Conservation (phyloP, 2,329 filamentous ascomycete species). For the Talaromyces sp. region DNA sequence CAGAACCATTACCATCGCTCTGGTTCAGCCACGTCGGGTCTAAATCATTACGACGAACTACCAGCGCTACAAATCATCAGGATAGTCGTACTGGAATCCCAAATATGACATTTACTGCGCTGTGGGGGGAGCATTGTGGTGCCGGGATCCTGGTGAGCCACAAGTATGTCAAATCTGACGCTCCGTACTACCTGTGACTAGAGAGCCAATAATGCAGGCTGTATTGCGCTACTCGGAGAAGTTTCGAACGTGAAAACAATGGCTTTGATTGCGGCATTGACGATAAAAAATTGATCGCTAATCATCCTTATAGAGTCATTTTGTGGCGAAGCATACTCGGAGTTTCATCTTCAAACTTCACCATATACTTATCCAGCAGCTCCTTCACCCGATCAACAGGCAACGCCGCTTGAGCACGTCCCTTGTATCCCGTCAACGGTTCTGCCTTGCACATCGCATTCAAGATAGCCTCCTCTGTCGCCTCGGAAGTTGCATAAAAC, state of each 20-base stretch:
- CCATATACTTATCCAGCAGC: constrained; percentile 3
- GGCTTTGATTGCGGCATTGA: background rate
- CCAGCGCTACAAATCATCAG: too few species aligned
- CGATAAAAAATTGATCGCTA: background rate
- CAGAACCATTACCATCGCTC: background rate
- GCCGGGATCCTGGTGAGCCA: background rate
- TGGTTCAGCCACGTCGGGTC: background rate
- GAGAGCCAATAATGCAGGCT: background rate
- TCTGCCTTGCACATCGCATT: constrained; percentile 3
- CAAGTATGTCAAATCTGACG: background rate
- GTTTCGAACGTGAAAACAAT: background rate
- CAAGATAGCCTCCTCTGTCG: constrained; percentile 7
- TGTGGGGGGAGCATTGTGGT: background rate
- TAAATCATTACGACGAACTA: background rate
- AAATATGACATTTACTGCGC: background rate
- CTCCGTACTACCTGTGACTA: background rate
- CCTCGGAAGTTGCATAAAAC: constrained; percentile 6
- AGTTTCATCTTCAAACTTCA: background rate
- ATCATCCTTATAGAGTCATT: too few species aligned
- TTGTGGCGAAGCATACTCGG: background rate
- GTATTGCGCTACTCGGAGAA: background rate
- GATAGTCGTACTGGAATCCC: background rate
- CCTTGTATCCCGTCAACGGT: background rate
- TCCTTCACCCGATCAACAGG: constrained; percentile 7
- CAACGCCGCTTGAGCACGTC: background rate